phyloP scores from a whole-genome alignment of 208 protist species.

The Wallacemonas sp. region DNA sequence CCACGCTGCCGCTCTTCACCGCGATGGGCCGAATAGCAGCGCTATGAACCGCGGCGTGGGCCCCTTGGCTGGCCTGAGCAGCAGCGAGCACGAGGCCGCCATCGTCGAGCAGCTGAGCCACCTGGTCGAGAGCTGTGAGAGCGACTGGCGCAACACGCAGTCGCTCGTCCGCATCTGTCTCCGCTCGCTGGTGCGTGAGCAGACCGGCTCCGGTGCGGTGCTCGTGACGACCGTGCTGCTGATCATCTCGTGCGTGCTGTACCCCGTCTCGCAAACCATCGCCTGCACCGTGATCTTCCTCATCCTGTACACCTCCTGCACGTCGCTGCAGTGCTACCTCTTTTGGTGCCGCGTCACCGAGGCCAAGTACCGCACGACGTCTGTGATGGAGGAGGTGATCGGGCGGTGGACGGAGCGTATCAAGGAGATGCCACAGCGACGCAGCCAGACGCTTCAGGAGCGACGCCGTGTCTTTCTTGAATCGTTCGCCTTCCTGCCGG shows the following conservation, averaged over 20 bases:
- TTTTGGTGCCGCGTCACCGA: slow-evolving; percentile 81
- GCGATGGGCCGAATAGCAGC: no score
- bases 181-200: slow-evolving; percentile 53
- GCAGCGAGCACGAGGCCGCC: slow-evolving; percentile 66
- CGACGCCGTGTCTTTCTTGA: slow-evolving; percentile 63
- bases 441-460: slow-evolving; percentile 55
- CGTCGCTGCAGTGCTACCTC: slow-evolving; percentile 65
- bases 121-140: slow-evolving; percentile 49
- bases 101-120: slow-evolving; percentile 57
- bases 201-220: slow-evolving; percentile 50
- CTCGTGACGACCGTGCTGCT: slow-evolving; percentile 70
- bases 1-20: no score
- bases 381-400: slow-evolving; percentile 63
- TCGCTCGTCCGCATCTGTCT: slow-evolving; percentile 38
- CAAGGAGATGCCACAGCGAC: slow-evolving; percentile 39
- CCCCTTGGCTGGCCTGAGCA: slow-evolving; percentile 40
- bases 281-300: slow-evolving; percentile 65
- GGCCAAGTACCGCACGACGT: slow-evolving; percentile 62
- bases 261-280: slow-evolving; percentile 46
- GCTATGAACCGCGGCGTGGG: no score
- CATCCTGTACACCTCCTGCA: slow-evolving; percentile 59
- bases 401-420: slow-evolving; percentile 59
- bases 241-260: slow-evolving; percentile 55
- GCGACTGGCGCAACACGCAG: slow-evolving; percentile 37
- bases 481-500: slow-evolving; percentile 60